Conservation (phyloP, 1,284 basidiomycete genomes). For the Thecaphora thlaspeos region DNA sequence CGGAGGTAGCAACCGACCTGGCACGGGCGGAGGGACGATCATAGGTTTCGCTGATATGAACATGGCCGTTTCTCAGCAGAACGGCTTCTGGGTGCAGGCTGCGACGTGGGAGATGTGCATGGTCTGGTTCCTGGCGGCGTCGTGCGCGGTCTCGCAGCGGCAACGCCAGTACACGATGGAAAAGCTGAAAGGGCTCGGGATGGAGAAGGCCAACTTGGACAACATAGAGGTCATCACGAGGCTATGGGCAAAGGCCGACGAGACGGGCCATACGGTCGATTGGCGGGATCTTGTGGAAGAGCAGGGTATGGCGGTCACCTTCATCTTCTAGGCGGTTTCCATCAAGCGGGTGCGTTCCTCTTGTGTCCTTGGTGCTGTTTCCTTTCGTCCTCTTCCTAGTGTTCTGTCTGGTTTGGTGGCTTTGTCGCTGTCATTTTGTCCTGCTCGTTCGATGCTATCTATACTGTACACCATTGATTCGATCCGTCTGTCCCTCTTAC, state of each 20-base stretch:
- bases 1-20: too few relatives aligned
- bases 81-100: constrained; percentile 23
- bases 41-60: neutral
- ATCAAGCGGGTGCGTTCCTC: too few relatives aligned
- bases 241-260: constrained; percentile 31
- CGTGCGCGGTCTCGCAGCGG: constrained; percentile 22
- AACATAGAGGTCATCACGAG: constrained; percentile 32
- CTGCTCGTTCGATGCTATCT: too few relatives aligned
- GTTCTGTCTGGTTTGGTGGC: too few relatives aligned
- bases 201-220: constrained; percentile 33
- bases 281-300: constrained; percentile 36
- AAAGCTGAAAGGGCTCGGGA: constrained; percentile 30
- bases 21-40: too few relatives aligned
- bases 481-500: too few relatives aligned
- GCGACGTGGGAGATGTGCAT: constrained; percentile 44
- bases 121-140: constrained; percentile 39
- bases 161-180: constrained; percentile 28
- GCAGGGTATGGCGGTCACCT: neutral
- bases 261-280: constrained; percentile 28
- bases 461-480: too few relatives aligned
- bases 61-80: neutral
- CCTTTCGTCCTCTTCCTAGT: too few relatives aligned
- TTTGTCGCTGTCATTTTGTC: too few relatives aligned
- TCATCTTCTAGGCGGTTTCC: neutral
- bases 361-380: too few relatives aligned